A percentile compares a stretch with the other conserved stretches of the same genome.
Evolutionary conservation across 2,329 filamentous ascomycete genomes (phyloP).

Genomic region (Tolypocladium inflatum): DNA sequence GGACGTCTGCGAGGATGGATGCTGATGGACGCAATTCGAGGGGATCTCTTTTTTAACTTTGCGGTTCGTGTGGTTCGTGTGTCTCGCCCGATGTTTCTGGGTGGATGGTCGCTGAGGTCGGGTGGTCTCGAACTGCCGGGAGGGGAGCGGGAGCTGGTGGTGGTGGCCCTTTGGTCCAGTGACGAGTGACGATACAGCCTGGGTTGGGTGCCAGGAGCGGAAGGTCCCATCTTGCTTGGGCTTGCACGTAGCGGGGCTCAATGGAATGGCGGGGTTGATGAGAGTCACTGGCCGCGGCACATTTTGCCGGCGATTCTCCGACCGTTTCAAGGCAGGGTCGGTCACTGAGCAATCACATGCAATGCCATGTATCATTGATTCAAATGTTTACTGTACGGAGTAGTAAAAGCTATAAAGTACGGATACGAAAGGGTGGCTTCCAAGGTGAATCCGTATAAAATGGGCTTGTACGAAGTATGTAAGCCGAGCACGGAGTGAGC

Average conservation of each 20-base stretch:
- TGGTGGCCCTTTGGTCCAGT: background rate
- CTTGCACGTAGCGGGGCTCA: slow-evolving; percentile 2
- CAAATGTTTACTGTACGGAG: no score
- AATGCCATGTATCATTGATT: no score
- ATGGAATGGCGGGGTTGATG: background rate
- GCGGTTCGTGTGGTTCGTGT: background rate
- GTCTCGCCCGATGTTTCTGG: background rate
- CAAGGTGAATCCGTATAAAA: no score
- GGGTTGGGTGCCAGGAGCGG: background rate
- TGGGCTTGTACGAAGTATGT: no score
- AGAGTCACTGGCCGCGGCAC: background rate
- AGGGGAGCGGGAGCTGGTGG: background rate
- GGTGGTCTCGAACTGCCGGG: background rate
- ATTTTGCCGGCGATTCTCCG: no score
- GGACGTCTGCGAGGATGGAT: background rate
- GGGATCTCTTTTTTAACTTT: background rate
- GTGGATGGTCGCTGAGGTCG: background rate
- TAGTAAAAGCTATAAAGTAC: no score
- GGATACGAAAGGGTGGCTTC: no score
- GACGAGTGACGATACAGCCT: background rate
- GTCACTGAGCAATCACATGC: no score
- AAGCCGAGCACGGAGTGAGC: no score
- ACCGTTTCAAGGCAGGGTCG: no score
- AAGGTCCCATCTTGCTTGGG: background rate
- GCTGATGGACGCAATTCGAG: background rate